phyloP scores from a whole-genome alignment of 2,329 filamentous ascomycete genomes.

The Trichoderma cornu-damae region DNA sequence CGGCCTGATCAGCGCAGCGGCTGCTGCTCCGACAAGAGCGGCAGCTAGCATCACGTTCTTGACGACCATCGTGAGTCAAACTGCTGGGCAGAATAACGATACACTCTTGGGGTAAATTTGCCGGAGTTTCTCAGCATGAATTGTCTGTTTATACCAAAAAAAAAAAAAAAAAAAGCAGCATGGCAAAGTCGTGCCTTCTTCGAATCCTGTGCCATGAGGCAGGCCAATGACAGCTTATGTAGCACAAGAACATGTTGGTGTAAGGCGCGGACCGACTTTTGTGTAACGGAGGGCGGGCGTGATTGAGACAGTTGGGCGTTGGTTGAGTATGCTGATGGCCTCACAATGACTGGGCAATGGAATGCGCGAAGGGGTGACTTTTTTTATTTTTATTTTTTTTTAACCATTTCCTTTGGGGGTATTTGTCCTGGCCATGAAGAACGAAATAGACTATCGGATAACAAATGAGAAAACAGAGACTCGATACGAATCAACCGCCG shows the following conservation, averaged over 20 bases:
- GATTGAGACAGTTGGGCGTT: neutral
- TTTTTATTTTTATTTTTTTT: too few species aligned
- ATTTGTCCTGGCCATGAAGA: too few species aligned
- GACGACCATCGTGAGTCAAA: neutral
- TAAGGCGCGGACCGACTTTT: neutral
- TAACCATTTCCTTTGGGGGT: neutral
- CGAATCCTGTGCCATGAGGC: neutral
- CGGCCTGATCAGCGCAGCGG: neutral
- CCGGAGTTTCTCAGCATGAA: too few species aligned
- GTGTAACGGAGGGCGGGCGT: neutral
- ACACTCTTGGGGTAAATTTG: neutral
- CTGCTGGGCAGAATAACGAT: neutral
- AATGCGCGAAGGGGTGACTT: neutral
- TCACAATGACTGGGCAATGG: neutral
- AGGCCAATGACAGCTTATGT: neutral
- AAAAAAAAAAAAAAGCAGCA: neutral
- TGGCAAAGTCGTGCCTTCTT: neutral
- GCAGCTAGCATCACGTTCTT: neutral
- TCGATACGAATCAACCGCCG: neutral
- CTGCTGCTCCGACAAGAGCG: neutral
- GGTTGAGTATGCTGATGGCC: neutral
- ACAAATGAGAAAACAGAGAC: too few species aligned
- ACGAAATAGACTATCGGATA: too few species aligned
- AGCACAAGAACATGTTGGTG: neutral
- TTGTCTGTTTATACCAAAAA: too few species aligned